phyloP scores from a whole-genome alignment of 352 stramenopile genomes.

The Pythium brachiatum region DNA sequence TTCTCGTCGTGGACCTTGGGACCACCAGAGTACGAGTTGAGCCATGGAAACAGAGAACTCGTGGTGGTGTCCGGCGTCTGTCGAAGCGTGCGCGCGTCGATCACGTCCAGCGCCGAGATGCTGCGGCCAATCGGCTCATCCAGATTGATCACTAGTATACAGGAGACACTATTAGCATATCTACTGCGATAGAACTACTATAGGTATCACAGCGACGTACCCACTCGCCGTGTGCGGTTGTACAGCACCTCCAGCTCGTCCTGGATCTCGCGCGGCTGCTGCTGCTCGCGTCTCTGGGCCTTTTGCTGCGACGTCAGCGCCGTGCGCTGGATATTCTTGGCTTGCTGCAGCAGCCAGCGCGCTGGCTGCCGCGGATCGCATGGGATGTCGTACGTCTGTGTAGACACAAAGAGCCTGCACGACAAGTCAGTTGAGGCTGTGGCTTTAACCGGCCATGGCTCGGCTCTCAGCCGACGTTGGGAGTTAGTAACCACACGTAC shows the following conservation, averaged over 20 bases:
- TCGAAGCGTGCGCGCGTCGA: slow-evolving; percentile 67
- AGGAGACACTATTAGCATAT: neutral
- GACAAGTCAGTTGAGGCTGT: slow-evolving; percentile 1
- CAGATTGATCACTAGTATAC: slow-evolving; percentile 56
- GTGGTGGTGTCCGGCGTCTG: slow-evolving; percentile 67
- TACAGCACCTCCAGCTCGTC: slow-evolving; percentile 81
- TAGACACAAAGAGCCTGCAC: slow-evolving; percentile 66
- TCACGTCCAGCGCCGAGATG: slow-evolving; percentile 72
- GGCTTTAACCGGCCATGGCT: neutral
- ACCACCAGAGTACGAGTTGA: slow-evolving; percentile 59
- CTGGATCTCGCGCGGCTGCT: slow-evolving; percentile 21
- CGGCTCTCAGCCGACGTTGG: neutral
- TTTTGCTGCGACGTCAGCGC: slow-evolving; percentile 27
- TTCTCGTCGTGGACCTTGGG: slow-evolving; percentile 50
- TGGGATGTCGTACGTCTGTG: slow-evolving; percentile 82
- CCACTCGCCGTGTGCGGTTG: slow-evolving; percentile 60
- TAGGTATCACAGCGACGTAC: slow-evolving; percentile 11
- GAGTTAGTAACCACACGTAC: slow-evolving; percentile 22
- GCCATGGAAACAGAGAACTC: slow-evolving; percentile 70
- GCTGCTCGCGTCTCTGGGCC: slow-evolving; percentile 20
- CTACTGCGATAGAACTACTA: too few relatives aligned
- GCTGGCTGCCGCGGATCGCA: slow-evolving; percentile 70
- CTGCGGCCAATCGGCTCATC: slow-evolving; percentile 57
- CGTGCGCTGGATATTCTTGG: slow-evolving; percentile 72
- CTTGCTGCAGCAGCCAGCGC: slow-evolving; percentile 73